Base-by-base conservation (phyloP, 2,329 filamentous ascomycete species). In the Aspergillus versicolor region DNA sequence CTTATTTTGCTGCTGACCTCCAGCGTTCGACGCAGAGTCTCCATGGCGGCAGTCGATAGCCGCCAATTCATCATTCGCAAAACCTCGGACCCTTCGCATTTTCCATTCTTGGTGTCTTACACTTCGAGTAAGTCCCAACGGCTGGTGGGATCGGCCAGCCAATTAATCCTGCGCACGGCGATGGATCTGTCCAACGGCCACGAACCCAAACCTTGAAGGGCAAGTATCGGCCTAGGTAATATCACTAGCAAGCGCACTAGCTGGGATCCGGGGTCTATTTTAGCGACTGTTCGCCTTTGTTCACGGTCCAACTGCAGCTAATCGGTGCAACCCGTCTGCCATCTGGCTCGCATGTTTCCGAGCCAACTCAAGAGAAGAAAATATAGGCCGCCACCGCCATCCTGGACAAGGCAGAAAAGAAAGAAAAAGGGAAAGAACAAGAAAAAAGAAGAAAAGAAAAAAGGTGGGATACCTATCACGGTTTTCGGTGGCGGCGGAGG, bases 111-210 rank as follows among this genome's bases (percentile, higher is more conserved):
- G 58, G 58, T 45, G 24, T 58, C 56, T 57, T 56, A 60, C 53
- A 61, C 55, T 63, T 60, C 57, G 32, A 49, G 12, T 56, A 58
- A 60, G 52, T 56, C 52, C 52, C 58, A 65, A 65, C 61, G 61
- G 63, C 57, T 30, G 48, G 52, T 59, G 57, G 51, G 37, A 57
- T 59, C 49, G 40, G 54, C 57, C 55, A 55, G 56, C 61, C 60
- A 65, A 63, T 65, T 56, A 60, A 56, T 63, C 19, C 19, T 49
- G 52, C 46, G 56, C 52, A 60, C 48, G 53, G 52, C 50, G 55
- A 63, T 62, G 63, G 62, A 65, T 65, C 61, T 63, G 62, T 60
- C 58, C 34, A 63, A 65, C 61, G 62, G 59, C 61, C 60, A 64
- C 60, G 58, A 62, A 60, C 61, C 62, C 63, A 64, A 58, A 48